Conservation (phyloP, 2,329 filamentous ascomycete species). For the Alternaria consortialis region DNA sequence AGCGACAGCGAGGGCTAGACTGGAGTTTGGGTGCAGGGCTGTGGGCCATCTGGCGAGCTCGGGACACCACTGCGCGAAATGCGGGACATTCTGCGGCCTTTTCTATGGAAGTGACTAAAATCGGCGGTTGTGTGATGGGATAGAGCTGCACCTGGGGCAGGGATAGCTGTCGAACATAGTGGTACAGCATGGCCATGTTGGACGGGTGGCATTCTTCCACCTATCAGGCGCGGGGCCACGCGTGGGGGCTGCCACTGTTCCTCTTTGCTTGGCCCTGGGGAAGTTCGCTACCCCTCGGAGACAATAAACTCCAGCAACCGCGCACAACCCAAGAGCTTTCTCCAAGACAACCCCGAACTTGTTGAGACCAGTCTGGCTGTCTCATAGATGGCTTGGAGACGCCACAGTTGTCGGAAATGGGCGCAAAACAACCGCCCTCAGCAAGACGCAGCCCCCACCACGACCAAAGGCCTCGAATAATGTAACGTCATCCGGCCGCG, state of each 20-base stretch:
- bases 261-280: slow-evolving; percentile 45
- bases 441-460: slow-evolving; percentile 5
- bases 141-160: slow-evolving; percentile 30
- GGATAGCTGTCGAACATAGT: slow-evolving; percentile 37
- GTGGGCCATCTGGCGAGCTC: slow-evolving; percentile 37
- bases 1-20: slow-evolving; percentile 33
- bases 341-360: not conserved
- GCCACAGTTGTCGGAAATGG: not conserved
- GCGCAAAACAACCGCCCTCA: not conserved
- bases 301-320: not conserved
- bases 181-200: slow-evolving; percentile 31
- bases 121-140: slow-evolving; percentile 33
- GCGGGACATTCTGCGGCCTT: slow-evolving; percentile 46
- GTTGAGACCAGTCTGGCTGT: not conserved
- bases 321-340: not conserved
- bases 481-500: slow-evolving; percentile 38
- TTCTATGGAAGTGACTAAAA: slow-evolving; percentile 49
- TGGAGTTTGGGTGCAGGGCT: slow-evolving; percentile 33
- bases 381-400: not conserved
- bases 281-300: slow-evolving; percentile 29
- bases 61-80: slow-evolving; percentile 45
- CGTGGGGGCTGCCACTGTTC: slow-evolving; percentile 39
- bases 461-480: slow-evolving; percentile 1
- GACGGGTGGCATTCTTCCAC: slow-evolving; percentile 38
- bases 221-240: slow-evolving; percentile 26